A percentile compares a stretch with the other conserved stretches of the same genome.
Evolutionary conservation across 2,329 filamentous ascomycete species (phyloP).

Genomic region (Pseudogymnoascus sp.): DNA sequence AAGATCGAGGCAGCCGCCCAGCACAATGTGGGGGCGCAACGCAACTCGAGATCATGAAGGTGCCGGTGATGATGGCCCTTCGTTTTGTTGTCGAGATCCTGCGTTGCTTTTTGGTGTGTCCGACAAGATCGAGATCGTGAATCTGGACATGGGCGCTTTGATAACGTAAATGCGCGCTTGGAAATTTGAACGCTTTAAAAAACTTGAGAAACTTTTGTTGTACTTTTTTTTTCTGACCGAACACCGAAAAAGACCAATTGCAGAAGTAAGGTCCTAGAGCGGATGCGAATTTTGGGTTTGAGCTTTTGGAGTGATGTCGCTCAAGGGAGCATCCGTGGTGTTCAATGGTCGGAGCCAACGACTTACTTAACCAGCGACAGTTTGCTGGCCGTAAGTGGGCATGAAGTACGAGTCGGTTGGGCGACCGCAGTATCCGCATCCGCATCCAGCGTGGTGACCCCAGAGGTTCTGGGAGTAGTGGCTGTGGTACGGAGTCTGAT

Average conservation of each 20-base stretch:
- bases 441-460: slow-evolving; percentile 40
- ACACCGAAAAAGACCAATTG: neutral
- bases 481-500: slow-evolving; percentile 40
- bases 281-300: neutral
- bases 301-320: neutral
- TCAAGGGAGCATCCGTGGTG: neutral
- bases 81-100: slow-evolving; percentile 21
- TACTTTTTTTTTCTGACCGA: slow-evolving; percentile 9
- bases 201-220: slow-evolving; percentile 27
- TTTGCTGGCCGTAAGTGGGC: slow-evolving; percentile 38
- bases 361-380: slow-evolving; percentile 34
- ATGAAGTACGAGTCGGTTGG: slow-evolving; percentile 43
- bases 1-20: slow-evolving; percentile 31
- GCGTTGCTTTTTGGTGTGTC: slow-evolving; percentile 19
- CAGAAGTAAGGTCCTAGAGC: neutral
- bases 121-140: slow-evolving; percentile 17
- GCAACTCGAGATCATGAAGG: slow-evolving; percentile 30
- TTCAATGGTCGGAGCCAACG: neutral
- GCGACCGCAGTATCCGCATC: slow-evolving; percentile 40
- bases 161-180: slow-evolving; percentile 23
- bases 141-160: neutral
- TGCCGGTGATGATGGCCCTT: slow-evolving; percentile 17
- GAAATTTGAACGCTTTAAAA: slow-evolving; percentile 20
- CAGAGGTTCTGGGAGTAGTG: slow-evolving; percentile 37
- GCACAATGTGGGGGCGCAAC: slow-evolving; percentile 21